Base-by-base conservation (phyloP, 768 basidiomycete species). In the Suillus weaverae region DNA sequence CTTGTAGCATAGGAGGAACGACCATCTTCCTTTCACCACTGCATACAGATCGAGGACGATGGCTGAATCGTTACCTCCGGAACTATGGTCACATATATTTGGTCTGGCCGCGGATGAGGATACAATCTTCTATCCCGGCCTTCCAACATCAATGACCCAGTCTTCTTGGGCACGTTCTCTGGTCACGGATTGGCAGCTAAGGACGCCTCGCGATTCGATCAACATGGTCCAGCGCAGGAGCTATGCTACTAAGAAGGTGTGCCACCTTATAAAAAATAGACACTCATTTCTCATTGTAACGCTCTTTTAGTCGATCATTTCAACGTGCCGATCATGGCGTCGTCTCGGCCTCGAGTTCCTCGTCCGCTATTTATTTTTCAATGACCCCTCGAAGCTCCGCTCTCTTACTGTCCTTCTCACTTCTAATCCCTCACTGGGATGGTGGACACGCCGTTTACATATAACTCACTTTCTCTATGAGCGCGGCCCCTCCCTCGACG, bases 401-500 rank as follows among this genome's bases (percentile, higher is more conserved):
- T 75, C 78, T 0, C 78, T 91, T 9, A 84, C 83, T 67, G 64
- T 70, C n/a, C 78, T 83, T 51, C 78, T 92, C 22, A 83, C 86
- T 68, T 76, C 80, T 10, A 78, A 82, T 2, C 72, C 83, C 0
- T 83, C 85, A 0, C 75, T 88, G 1, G 90, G 90, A 5, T 89
- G 89, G 87, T 90, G 88, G 85, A 84, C 88, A 0, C 82, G 82
- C 39, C 81, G 90, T n/a, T 77, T 93, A n/a, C 90, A 93, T 62
- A 78, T 92, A 35, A 81, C 84, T 2, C 83, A 85, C 10, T 85
- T 83, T 73, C 79, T 81, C 62, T 71, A 70, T 36, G 77, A 77
- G 7, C 79, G 75, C 10, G 79, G 76, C 6, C 73, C 79, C 2
- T 80, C 81, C 7, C 77, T 84, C 69, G 77, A 82, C 11, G 80